Conservation (phyloP, 805 yeast species). For the Metschnikowia reukaufii region DNA sequence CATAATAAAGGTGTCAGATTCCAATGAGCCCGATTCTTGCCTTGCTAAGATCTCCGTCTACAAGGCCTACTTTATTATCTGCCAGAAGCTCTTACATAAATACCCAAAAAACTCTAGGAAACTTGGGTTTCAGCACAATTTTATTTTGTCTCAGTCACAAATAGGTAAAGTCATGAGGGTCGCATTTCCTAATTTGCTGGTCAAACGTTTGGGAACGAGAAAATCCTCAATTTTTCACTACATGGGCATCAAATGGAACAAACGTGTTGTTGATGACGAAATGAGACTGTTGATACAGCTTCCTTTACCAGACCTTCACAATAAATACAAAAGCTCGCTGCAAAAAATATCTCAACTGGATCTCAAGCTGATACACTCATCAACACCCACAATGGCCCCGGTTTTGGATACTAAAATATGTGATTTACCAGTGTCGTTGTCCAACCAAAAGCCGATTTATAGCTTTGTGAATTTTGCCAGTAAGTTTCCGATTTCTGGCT, state of each 20-base stretch:
- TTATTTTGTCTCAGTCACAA: conserved; percentile 35
- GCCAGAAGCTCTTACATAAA: conserved; percentile 37
- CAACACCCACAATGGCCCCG: no score
- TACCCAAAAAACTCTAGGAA: conserved; percentile 24
- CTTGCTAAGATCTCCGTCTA: conserved; percentile 30
- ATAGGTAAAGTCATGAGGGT: conserved; percentile 42
- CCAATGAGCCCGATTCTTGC: background rate
- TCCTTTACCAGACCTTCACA: background rate
- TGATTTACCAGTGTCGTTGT: no score
- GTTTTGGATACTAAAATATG: no score
- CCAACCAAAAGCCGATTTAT: background rate
- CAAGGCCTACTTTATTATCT: conserved; percentile 40
- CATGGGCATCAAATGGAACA: conserved; percentile 42
- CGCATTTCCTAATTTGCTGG: conserved; percentile 37
- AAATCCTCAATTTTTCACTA: conserved; percentile 46
- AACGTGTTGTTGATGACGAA: conserved; percentile 31
- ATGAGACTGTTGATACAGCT: conserved; percentile 21
- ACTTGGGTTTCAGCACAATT: conserved; percentile 9
- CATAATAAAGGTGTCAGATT: background rate
- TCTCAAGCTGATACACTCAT: no score
- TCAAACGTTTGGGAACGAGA: conserved; percentile 41
- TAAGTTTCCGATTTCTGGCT: background rate
- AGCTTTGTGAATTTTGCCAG: background rate
- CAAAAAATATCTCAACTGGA: no score
- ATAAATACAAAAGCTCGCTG: no score